Evolutionary conservation across 148 eudicot genomes (phyloP).

Genomic region (Vaccinium corymbosum): DNA sequence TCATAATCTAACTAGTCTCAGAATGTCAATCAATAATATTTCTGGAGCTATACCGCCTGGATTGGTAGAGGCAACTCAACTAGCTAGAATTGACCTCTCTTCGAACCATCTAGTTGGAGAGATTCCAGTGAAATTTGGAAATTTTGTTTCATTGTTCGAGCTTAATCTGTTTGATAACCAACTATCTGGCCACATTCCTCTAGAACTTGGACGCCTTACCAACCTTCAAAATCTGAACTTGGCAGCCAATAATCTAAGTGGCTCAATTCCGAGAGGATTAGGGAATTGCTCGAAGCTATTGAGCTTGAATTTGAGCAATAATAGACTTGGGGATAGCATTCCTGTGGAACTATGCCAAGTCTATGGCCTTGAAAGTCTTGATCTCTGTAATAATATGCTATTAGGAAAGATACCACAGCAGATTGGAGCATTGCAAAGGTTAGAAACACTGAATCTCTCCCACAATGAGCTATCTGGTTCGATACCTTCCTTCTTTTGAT

Average conservation of each 20-base stretch:
- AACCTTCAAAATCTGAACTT: background rate
- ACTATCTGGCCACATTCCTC: background rate
- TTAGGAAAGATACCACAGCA: background rate
- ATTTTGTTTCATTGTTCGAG: background rate
- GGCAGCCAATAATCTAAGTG: background rate
- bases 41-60: background rate
- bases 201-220: background rate
- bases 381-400: background rate
- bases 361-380: background rate
- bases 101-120: background rate
- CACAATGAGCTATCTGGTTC: background rate
- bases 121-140: background rate
- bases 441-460: background rate
- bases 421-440: background rate
- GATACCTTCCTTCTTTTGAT: background rate
- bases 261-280: background rate
- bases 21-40: conserved; percentile 18
- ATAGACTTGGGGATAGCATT: background rate
- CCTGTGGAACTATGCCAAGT: background rate
- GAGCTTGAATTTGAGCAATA: background rate
- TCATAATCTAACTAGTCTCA: background rate
- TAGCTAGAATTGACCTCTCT: background rate
- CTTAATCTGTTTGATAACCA: background rate
- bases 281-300: background rate
- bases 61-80: background rate